A percentile compares a stretch with the other conserved stretches of the same genome.
Evolutionary conservation across 768 basidiomycete genomes (phyloP).

Genomic region (Gloeostereum incarnatum): DNA sequence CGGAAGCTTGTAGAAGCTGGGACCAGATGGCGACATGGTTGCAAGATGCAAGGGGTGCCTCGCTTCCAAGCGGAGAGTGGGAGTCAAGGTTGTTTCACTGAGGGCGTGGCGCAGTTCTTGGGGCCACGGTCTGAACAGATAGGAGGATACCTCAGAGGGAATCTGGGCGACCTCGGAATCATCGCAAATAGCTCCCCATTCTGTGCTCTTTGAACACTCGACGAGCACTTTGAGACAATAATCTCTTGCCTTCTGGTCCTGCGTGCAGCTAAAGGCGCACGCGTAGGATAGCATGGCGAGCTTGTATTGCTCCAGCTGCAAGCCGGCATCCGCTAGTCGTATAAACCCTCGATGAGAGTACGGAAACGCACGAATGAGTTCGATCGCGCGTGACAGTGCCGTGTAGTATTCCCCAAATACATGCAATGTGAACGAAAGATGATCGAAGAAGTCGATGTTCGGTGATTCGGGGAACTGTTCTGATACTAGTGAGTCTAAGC

Average conservation of each 20-base stretch:
- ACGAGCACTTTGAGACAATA: slow-evolving; percentile 39
- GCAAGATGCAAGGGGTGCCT: slow-evolving; percentile 21
- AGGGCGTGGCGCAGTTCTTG: slow-evolving; percentile 21
- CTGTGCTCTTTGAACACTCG: slow-evolving; percentile 35
- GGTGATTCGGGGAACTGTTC: slow-evolving; percentile 20
- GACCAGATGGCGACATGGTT: neutral
- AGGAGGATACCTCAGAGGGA: slow-evolving; percentile 17
- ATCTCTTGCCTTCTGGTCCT: slow-evolving; percentile 22
- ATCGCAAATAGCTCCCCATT: slow-evolving; percentile 40
- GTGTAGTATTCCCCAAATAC: slow-evolving; percentile 21
- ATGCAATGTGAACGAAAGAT: slow-evolving; percentile 36
- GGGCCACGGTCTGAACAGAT: slow-evolving; percentile 34
- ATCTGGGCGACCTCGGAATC: slow-evolving; percentile 31
- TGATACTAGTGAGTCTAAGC: slow-evolving; percentile 32
- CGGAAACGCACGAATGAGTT: slow-evolving; percentile 20
- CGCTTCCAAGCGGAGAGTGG: slow-evolving; percentile 30
- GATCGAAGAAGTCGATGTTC: slow-evolving; percentile 29
- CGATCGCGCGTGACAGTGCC: slow-evolving; percentile 22
- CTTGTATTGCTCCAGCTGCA: slow-evolving; percentile 24
- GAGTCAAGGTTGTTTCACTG: slow-evolving; percentile 19
- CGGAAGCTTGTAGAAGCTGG: slow-evolving; percentile 30
- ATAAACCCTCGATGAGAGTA: slow-evolving; percentile 37
- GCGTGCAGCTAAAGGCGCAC: slow-evolving; percentile 29
- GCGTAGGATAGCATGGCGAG: slow-evolving; percentile 49
- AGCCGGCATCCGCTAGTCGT: slow-evolving; percentile 37